A percentile compares a stretch with the other conserved stretches of the same genome.
phyloP scores from a whole-genome alignment of 352 stramenopile genomes.

The Globisporangium spinosum region DNA sequence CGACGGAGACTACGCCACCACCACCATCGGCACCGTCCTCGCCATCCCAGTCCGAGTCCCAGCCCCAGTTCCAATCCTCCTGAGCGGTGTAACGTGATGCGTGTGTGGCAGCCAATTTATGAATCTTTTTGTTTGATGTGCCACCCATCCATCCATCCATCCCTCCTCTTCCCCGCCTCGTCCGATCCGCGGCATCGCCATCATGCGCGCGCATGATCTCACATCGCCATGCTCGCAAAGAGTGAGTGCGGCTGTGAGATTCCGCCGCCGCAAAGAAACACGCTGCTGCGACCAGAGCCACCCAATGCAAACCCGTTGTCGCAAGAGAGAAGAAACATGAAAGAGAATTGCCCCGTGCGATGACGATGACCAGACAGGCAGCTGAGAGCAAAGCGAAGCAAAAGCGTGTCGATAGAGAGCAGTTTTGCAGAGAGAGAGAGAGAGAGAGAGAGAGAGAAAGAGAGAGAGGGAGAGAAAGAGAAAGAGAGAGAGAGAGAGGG shows the following conservation, averaged over 20 bases:
- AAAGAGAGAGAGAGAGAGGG: no score
- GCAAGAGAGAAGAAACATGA: background rate
- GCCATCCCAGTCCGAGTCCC: background rate
- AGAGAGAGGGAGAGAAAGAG: no score
- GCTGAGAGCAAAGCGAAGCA: background rate
- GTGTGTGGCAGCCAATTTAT: conserved; percentile 5
- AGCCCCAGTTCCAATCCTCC: background rate
- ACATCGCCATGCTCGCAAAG: no score
- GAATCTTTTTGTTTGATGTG: background rate
- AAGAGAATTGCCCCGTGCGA: background rate
- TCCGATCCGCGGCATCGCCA: background rate
- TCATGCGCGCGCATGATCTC: background rate
- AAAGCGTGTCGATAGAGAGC: background rate
- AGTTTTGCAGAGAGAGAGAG: background rate
- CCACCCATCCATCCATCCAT: background rate
- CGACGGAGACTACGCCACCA: conserved; percentile 3
- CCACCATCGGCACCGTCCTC: background rate
- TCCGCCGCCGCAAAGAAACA: conserved; percentile 1
- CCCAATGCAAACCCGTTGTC: background rate
- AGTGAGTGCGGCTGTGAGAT: background rate
- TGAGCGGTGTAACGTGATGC: conserved; percentile 2
- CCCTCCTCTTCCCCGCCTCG: background rate
- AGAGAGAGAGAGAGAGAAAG: background rate
- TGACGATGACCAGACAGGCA: background rate
- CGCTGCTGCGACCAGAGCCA: background rate